A percentile compares a stretch with the other conserved stretches of the same genome.
Evolutionary conservation across 2,329 filamentous ascomycete species (phyloP).

Genomic region (Amesomyces nigricolor): DNA sequence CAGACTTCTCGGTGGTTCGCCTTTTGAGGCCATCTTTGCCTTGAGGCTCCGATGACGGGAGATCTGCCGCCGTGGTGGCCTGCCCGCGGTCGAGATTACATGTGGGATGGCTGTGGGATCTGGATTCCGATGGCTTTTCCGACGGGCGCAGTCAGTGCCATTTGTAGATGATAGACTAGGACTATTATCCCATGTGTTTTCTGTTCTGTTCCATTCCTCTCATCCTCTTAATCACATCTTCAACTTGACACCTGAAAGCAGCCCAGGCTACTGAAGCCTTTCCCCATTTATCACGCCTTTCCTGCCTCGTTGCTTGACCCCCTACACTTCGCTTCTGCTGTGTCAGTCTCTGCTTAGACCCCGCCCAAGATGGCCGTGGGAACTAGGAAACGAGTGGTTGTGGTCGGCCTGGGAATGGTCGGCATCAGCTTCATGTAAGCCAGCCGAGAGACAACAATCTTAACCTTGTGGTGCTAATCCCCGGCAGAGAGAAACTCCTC

Average conservation of each 20-base stretch:
- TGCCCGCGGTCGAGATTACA: too few species aligned
- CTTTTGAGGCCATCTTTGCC: too few species aligned
- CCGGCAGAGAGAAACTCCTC: constrained; percentile 72
- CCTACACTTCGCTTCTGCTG: not conserved
- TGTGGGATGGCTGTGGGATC: too few species aligned
- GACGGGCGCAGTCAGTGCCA: not conserved
- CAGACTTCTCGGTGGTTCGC: not conserved
- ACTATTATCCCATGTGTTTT: not conserved
- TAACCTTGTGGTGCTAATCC: not conserved
- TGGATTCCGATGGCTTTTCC: not conserved
- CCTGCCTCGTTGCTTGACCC: not conserved
- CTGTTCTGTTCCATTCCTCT: not conserved
- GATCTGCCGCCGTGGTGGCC: too few species aligned
- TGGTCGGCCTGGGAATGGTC: constrained; percentile 89
- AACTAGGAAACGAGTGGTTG: constrained; percentile 64
- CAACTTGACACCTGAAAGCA: not conserved
- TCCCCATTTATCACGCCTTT: not conserved
- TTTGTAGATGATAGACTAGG: not conserved
- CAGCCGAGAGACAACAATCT: not conserved
- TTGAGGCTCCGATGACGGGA: too few species aligned
- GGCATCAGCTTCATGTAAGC: constrained; percentile 81
- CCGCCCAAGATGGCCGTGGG: constrained; percentile 20
- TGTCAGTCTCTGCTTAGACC: not conserved
- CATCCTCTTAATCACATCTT: not conserved
- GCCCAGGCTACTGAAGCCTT: not conserved